Evolutionary conservation across 23 red algal genomes (phyloP), one percentile per base, ranked within the genome.

Genomic region (Gracilaria gracilis): DNA sequence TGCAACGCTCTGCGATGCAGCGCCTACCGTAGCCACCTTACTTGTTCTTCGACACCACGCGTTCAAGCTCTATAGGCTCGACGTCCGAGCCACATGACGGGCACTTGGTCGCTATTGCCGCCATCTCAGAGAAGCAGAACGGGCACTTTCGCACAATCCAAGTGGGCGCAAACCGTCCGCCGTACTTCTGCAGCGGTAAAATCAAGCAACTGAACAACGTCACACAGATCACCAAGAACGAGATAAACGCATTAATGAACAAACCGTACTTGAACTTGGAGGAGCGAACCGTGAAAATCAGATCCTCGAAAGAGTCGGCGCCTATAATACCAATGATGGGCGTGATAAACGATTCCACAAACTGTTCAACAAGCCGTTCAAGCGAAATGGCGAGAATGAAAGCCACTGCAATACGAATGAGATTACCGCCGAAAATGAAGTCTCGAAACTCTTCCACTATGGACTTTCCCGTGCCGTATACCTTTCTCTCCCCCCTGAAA

Each of bases 241-340:
- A 86, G 31, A 86, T 50, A 23, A 86, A 37, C 34, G 82, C 57
- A 47, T 86, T 64, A 14, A 86, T 19, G 44, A 86, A 86, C 20
- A 86, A 37, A 0, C 82, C 82, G 49, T 86, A 86, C 48, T 37
- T 72, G 64, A 86, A 86, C 46, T 69, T 37, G n/a, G 82, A 86
- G 4, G 27, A 37, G 14, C 82, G 82, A 66, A 86, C 53, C 0
- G 82, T 73, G 24, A 86, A 86, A 5, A 0, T 73, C 17, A 86
- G 37, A 11, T 86, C 64, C 25, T 73, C 66, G 38, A 86, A 86
- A 1, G 46, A 65, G 9, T 55, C 48, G 1, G 46, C 66, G 14
- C 82, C 82, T 6, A 86, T 86, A 38, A 86, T 53, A 5, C 82
- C 82, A 57, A 86, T 67, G 82, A 86, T 86, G 31, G 82, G 82